Base-by-base conservation (phyloP, 345 rosid species). In the Moricandia arvensis region DNA sequence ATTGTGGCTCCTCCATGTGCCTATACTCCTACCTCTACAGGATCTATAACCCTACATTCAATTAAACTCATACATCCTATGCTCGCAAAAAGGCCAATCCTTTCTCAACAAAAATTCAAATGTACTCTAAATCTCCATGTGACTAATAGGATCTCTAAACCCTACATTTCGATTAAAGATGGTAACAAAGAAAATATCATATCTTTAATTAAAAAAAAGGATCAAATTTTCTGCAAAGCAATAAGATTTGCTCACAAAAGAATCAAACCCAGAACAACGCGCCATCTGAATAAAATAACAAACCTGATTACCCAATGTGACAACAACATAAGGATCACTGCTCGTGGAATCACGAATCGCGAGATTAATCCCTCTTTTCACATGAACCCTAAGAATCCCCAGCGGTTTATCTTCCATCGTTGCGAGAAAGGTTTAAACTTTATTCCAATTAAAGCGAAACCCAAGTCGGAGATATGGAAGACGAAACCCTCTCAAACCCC, bases 251-350 rank as follows among this genome's bases (percentile, higher is more conserved):
- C 1, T 45, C 13, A 45, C 35, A 49, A 49, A 49, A 6, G n/a
- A 33, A 16, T 29, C 64, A 55, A 69, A 79, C 82, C 89, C n/a
- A n/a, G n/a, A n/a, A n/a, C n/a, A n/a, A n/a, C n/a, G n/a, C n/a
- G n/a, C n/a, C n/a, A n/a, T n/a, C n/a, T n/a, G n/a, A n/a, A n/a
- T n/a, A n/a, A n/a, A n/a, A n/a, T n/a, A n/a, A 37, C 64, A 55
- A 69, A 79, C 82, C 89, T 89, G 90, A n/a, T 74, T 26, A 24
- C 69, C 85, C 70, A 76, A 66, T 45, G 83, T 70, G 81, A 87
- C 0, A 73, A 82, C 84, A 62, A 82, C 86, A 18, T 87, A 86
- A 80, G 91, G 89, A 73, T 87, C 88, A 64, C 91, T 86, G 72
- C 29, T 82, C 0, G 63, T 24, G 67, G 86, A 11, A 66, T 87